These are phyloP conservation scores for Purpureocillium takamizusanense DNA, from an alignment of 2,329 filamentous ascomycete genomes.

Conservation along the genomic window DNA sequence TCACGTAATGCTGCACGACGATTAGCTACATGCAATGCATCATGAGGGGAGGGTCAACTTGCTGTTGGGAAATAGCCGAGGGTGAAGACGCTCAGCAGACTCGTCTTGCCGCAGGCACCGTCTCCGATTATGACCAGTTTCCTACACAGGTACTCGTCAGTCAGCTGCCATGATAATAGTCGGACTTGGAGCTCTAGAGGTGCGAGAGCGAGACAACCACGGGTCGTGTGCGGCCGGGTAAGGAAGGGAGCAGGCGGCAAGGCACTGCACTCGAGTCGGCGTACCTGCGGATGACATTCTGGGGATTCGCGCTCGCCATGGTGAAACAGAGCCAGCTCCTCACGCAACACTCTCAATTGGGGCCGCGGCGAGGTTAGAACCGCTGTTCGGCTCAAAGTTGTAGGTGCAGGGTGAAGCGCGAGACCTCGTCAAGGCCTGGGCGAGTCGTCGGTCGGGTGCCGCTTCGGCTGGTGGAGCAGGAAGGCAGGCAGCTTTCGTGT, in stretches of 20 bases:
- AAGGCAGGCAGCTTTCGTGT: neutral
- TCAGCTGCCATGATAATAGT: neutral
- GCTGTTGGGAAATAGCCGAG: slow-evolving; percentile 96
- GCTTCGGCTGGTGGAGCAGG: neutral
- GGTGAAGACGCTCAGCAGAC: slow-evolving; percentile 93
- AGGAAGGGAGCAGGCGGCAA: neutral
- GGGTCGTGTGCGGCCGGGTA: no score
- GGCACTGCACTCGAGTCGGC: slow-evolving; percentile 10
- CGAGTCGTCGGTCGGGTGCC: no score
- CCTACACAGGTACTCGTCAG: slow-evolving; percentile 35
- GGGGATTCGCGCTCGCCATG: slow-evolving; percentile 36
- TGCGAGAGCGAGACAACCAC: no score
- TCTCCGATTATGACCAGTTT: slow-evolving; percentile 96
- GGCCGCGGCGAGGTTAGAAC: no score
- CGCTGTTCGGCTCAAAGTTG: no score
- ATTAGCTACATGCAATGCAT: slow-evolving; percentile 14
- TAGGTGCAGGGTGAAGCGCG: no score
- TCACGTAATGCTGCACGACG: slow-evolving; percentile 48
- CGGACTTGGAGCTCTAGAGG: neutral
- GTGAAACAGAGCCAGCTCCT: slow-evolving; percentile 6
- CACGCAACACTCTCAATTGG: no score
- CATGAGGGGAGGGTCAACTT: slow-evolving; percentile 30
- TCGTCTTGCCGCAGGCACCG: slow-evolving; percentile 97
- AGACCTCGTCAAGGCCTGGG: no score
- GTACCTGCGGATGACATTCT: slow-evolving; percentile 60